phyloP scores from a whole-genome alignment of 768 basidiomycete species.

The Mycena alexandri region DNA sequence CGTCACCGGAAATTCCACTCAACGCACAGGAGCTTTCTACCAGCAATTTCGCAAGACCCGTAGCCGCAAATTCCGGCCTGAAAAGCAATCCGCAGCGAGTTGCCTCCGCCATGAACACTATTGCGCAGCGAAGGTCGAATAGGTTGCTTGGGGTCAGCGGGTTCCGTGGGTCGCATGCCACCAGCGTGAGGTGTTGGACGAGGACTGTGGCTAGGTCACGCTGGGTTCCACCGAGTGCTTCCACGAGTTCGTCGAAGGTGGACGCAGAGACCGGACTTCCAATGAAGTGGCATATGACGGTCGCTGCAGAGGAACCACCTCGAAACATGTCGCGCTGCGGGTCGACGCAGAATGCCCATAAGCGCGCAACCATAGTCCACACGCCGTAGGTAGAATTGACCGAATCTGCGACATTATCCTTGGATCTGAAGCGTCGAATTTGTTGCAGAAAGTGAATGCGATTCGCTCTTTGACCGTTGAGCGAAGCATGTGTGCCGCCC shows the following conservation, averaged over 20 bases:
- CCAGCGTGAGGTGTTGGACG: conserved; percentile 3
- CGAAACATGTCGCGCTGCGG: neutral
- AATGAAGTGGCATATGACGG: neutral
- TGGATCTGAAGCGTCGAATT: neutral
- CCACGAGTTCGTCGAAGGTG: conserved; percentile 3
- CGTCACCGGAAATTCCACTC: neutral
- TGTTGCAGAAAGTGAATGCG: conserved; percentile 11
- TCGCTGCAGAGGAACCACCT: neutral
- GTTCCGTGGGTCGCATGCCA: conserved; percentile 7
- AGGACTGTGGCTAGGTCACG: neutral
- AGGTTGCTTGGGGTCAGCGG: neutral
- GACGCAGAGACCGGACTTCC: neutral
- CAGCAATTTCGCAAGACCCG: neutral
- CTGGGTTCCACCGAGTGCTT: conserved; percentile 9
- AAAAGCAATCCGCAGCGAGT: neutral
- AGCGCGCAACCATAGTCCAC: conserved; percentile 17
- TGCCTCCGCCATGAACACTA: neutral
- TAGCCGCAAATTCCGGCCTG: neutral
- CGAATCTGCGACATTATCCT: neutral
- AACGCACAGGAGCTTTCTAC: neutral
- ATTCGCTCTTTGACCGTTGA: neutral
- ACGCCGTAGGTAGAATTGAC: conserved; percentile 14
- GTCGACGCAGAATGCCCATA: conserved; percentile 16
- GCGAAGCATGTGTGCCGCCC: neutral
- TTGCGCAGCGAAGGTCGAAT: neutral